Evolutionary conservation across 1,284 basidiomycete species (phyloP).

Genomic region (Volvariella volvacea): DNA sequence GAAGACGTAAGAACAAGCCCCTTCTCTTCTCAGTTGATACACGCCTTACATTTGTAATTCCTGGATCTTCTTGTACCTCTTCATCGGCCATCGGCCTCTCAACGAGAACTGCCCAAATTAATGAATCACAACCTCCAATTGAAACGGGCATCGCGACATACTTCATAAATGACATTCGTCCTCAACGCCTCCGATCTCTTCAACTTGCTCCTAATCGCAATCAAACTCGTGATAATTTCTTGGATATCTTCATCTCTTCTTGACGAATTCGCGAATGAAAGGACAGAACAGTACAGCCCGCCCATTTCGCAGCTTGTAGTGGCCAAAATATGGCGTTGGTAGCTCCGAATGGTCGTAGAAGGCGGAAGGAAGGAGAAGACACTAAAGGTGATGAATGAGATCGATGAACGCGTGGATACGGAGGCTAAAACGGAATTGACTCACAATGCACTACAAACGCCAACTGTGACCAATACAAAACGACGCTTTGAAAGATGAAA

Average conservation of each 20-base stretch:
- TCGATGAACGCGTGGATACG: background rate
- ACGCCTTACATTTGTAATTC: conserved; percentile 56
- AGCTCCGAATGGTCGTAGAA: conserved; percentile 61
- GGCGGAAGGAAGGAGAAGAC: conserved; percentile 66
- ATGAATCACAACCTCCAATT: background rate
- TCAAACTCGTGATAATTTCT: conserved; percentile 48
- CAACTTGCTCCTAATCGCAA: conserved; percentile 62
- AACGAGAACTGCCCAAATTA: conserved; percentile 48
- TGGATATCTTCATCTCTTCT: conserved; percentile 36
- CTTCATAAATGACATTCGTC: conserved; percentile 63
- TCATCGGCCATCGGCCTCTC: conserved; percentile 60
- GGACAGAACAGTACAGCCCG: conserved; percentile 57
- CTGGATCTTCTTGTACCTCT: conserved; percentile 58
- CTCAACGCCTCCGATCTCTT: conserved; percentile 48
- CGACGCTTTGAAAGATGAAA: conserved; percentile 7
- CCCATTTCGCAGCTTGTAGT: conserved; percentile 60
- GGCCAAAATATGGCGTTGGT: conserved; percentile 55
- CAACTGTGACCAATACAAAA: conserved; percentile 6
- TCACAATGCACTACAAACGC: conserved; percentile 8
- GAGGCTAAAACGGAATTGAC: conserved; percentile 35
- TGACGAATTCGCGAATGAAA: conserved; percentile 53
- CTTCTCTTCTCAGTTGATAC: too few relatives aligned
- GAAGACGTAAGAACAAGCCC: background rate
- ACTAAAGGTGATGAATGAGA: conserved; percentile 29
- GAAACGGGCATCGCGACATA: conserved; percentile 16